A percentile compares a stretch with the other conserved stretches of the same genome.
Evolutionary conservation across 257 asterid genomes (phyloP).

Genomic region (Solanum etuberosum): DNA sequence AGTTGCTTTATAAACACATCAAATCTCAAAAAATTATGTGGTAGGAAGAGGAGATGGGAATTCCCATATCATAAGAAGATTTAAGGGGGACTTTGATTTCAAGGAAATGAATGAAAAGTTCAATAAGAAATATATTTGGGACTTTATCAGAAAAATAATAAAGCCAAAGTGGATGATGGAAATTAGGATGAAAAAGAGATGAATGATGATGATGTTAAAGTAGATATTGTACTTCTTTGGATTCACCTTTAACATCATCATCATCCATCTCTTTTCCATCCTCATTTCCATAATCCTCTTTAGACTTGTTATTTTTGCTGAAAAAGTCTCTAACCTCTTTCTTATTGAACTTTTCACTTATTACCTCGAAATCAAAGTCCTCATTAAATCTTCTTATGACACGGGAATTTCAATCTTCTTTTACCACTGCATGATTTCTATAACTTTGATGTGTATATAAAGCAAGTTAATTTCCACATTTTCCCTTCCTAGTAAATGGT

Average conservation of each 20-base stretch:
- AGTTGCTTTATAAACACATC: too few species aligned
- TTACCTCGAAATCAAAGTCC: conserved; percentile 18
- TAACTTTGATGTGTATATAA: not conserved
- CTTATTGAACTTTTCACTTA: conserved; percentile 15
- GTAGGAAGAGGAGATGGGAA: too few species aligned
- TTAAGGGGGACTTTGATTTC: conserved; percentile 15
- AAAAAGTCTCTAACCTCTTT: conserved; percentile 15
- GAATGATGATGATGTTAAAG: not conserved
- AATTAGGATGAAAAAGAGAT: too few species aligned
- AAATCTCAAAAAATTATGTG: too few species aligned
- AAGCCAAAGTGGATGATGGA: too few species aligned
- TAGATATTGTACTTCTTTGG: not conserved
- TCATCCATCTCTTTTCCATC: not conserved
- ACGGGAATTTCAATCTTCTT: not conserved
- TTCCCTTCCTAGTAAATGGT: not conserved
- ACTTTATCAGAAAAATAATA: not conserved
- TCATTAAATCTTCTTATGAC: not conserved
- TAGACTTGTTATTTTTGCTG: not conserved
- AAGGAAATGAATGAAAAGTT: conserved; percentile 18
- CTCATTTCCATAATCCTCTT: not conserved
- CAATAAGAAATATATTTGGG: conserved; percentile 19
- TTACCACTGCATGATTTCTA: not conserved
- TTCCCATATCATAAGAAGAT: not conserved
- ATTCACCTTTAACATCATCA: not conserved
- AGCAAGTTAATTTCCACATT: not conserved